These are phyloP conservation scores for Leishmania braziliensis DNA, from an alignment of 208 protist genomes.

Conservation along the genomic window DNA sequence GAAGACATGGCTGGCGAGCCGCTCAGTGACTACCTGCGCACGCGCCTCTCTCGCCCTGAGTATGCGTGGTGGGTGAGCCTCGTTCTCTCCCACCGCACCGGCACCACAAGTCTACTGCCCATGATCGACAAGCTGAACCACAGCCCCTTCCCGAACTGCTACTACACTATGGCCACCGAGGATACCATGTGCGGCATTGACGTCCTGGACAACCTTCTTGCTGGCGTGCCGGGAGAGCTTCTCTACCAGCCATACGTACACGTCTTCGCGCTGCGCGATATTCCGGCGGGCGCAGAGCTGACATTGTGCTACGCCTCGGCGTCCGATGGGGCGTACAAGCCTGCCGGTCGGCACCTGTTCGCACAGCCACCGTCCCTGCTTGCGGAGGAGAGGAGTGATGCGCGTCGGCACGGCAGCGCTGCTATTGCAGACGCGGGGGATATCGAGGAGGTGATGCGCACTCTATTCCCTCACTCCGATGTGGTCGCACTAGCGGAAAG, in stretches of 20 bases:
- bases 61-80: slow-evolving; percentile 86
- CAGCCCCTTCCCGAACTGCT: slow-evolving; percentile 72
- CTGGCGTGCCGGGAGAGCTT: slow-evolving; percentile 68
- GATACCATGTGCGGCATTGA: slow-evolving; percentile 73
- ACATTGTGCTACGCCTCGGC: slow-evolving; percentile 80
- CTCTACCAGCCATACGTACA: slow-evolving; percentile 82
- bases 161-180: slow-evolving; percentile 78
- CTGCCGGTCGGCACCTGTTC: slow-evolving; percentile 6
- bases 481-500: background rate
- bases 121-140: slow-evolving; percentile 90
- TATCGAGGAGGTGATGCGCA: slow-evolving; percentile 8
- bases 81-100: slow-evolving; percentile 70
- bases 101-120: slow-evolving; percentile 66
- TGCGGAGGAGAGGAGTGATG: background rate
- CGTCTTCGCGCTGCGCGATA: slow-evolving; percentile 72
- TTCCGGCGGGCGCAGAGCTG: slow-evolving; percentile 67
- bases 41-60: slow-evolving; percentile 41
- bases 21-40: slow-evolving; percentile 57
- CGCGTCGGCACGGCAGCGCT: background rate
- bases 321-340: slow-evolving; percentile 30
- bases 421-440: background rate
- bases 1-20: slow-evolving; percentile 55
- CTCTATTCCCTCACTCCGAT: background rate
- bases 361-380: slow-evolving; percentile 5
- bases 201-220: slow-evolving; percentile 83